A percentile compares a stretch with the other conserved stretches of the same genome.
phyloP scores from a whole-genome alignment of 257 asterid genomes.

The Handroanthus guayacan region DNA sequence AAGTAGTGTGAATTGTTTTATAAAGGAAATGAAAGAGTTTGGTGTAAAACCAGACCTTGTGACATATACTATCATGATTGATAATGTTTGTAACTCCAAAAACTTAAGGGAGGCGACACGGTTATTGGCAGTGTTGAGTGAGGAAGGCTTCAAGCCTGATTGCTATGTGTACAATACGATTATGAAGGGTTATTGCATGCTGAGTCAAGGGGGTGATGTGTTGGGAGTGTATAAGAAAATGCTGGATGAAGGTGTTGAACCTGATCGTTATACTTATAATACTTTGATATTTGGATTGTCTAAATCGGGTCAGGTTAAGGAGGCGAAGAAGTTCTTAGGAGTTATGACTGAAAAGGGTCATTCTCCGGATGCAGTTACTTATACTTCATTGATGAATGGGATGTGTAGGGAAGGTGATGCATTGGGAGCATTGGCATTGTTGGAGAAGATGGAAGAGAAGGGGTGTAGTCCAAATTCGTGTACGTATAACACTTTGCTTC shows the following conservation, averaged over 20 bases:
- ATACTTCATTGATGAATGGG: constrained; percentile 96
- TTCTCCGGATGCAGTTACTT: constrained; percentile 79
- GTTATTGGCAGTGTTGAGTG: constrained; percentile 63
- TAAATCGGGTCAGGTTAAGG: constrained; percentile 77
- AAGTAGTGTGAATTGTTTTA: constrained; percentile 59
- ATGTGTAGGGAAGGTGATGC: constrained; percentile 88
- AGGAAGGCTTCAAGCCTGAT: constrained; percentile 89
- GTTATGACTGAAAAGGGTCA: constrained; percentile 81
- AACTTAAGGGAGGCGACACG: constrained; percentile 88
- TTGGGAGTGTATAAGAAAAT: constrained; percentile 80
- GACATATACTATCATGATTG: constrained; percentile 94
- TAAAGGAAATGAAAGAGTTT: constrained; percentile 73
- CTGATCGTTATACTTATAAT: constrained; percentile 81
- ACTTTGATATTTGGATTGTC: constrained; percentile 86
- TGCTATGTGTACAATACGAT: constrained; percentile 87
- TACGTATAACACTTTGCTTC: constrained; percentile 88
- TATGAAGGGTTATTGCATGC: constrained; percentile 86
- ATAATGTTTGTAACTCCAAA: constrained; percentile 89
- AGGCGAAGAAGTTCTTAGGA: constrained; percentile 73
- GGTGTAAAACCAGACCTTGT: constrained; percentile 85
- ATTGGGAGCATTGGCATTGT: constrained; percentile 70
- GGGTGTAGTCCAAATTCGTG: constrained; percentile 84
- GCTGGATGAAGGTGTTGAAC: constrained; percentile 81
- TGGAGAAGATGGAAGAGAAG: constrained; percentile 76
- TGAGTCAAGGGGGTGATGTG: constrained; percentile 72